Percentiles rank a stretch among this genome's conserved stretches.
Evolutionary conservation across 768 basidiomycete species (phyloP).

Genomic region (Megacollybia marginata): DNA sequence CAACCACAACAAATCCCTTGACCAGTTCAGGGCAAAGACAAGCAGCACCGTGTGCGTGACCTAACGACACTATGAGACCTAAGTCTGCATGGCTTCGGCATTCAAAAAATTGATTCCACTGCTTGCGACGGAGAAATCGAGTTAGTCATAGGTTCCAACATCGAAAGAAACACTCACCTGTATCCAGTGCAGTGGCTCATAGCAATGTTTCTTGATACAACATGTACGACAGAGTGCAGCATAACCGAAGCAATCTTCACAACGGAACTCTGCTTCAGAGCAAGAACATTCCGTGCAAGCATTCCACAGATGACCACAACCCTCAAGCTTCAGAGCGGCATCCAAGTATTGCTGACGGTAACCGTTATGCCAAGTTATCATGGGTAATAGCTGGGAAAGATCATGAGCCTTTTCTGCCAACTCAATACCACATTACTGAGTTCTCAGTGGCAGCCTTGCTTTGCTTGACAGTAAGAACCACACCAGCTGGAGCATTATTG

Average conservation of each 20-base stretch:
- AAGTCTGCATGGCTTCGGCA: not conserved
- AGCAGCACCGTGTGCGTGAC: not conserved
- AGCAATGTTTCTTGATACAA: not conserved
- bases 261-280: not conserved
- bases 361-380: not conserved
- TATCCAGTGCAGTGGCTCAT: not conserved
- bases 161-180: not conserved
- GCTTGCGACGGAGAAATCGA: not conserved
- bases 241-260: not conserved
- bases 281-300: not conserved
- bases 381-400: not conserved
- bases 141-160: not conserved
- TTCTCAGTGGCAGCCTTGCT: no score
- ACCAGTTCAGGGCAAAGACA: not conserved
- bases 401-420: no score
- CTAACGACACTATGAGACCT: not conserved
- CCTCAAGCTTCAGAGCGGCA: not conserved
- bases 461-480: no score
- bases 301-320: not conserved
- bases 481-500: no score
- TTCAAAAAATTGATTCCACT: not conserved
- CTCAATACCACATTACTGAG: no score
- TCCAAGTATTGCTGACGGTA: not conserved
- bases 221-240: not conserved
- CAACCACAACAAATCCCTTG: constrained; percentile 4